Conservation (phyloP, 176 grass and related monocot species). For the Neostapfia colusana region DNA sequence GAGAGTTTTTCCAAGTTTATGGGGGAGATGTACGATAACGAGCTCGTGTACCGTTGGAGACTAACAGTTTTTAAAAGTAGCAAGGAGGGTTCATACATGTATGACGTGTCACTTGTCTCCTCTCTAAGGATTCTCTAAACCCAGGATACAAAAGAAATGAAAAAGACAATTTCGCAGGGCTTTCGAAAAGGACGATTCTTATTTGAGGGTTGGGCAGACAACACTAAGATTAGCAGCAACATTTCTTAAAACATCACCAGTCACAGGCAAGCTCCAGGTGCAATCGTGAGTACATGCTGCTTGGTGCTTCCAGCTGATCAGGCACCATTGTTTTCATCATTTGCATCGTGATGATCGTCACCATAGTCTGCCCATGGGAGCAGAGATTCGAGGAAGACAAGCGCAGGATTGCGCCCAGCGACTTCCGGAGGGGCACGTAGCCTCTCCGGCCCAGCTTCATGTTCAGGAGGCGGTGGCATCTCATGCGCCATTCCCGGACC, state of each 20-base stretch:
- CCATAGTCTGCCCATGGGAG: slow-evolving; percentile 90
- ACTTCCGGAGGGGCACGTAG: slow-evolving; percentile 65
- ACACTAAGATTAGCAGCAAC: slow-evolving; percentile 6
- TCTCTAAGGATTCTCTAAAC: too few species aligned
- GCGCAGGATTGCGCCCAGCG: slow-evolving; percentile 62
- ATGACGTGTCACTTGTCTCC: slow-evolving; percentile 5
- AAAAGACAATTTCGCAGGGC: not conserved
- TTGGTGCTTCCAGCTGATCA: slow-evolving; percentile 8
- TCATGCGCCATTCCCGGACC: slow-evolving; percentile 68
- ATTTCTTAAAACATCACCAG: slow-evolving; percentile 17
- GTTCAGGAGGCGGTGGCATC: slow-evolving; percentile 49
- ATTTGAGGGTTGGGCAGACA: not conserved
- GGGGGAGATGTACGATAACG: slow-evolving; percentile 22
- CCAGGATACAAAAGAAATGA: not conserved
- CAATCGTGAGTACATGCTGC: not conserved
- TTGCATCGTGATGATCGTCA: slow-evolving; percentile 45
- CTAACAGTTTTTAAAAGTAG: slow-evolving; percentile 14
- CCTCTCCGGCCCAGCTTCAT: slow-evolving; percentile 57
- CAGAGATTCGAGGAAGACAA: slow-evolving; percentile 85
- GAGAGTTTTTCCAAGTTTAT: slow-evolving; percentile 1
- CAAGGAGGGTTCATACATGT: not conserved
- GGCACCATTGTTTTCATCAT: slow-evolving; percentile 40
- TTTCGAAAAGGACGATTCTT: not conserved
- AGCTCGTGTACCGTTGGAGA: slow-evolving; percentile 46
- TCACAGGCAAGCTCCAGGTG: not conserved